Base-by-base conservation (phyloP, 129 eudicot species). In the Helianthus tuberosus region DNA sequence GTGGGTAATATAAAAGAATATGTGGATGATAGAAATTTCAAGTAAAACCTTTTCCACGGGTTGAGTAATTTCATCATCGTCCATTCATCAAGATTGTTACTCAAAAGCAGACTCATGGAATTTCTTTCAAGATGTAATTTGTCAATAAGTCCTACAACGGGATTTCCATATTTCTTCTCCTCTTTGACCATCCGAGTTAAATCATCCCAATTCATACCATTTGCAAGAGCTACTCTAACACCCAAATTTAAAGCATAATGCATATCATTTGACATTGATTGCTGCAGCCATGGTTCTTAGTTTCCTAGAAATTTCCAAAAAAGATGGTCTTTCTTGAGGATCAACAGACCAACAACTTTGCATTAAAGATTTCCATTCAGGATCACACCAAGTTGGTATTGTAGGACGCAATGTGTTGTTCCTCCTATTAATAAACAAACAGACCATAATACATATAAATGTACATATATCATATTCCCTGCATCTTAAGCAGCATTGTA, bases 71-170 rank as follows among this genome's bases (percentile, higher is more conserved):
- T 90, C 98, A 82, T 88, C 96, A 77, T 93, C 98, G 69, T 93
- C 97, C 98, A 93, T 93, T 93, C 98, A 83, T 93, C 97, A 60
- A 93, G 97, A 90, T 93, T 90, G 79, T 90, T 90, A 74, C 97
- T 88, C 77, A 93, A 71, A 5, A 93, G 88, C 69, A 93, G 85
- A 23, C 92, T 93, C 75, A 93, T 88, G 78, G 96, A 93, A 82
- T 93, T 93, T 80, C 81, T 87, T 77, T 93, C 97, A 64, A 93
- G 91, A 72, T 90, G 75, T 70, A 93, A 87, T 81, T 88, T 90
- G 81, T 93, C 97, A 32, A 93, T 93, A 67, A 93, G 87, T 51
- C 96, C 90, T 72, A 97, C 98, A 54, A 93, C 98, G 58, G 98
- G 98, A 67, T 93, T 93, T 77, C 98, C 98, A 72, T 97, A 86